Percentiles rank a stretch among this genome's conserved stretches.
These are phyloP conservation scores for Wickerhamiella dianesei DNA, from an alignment of 805 yeast species.

Conservation along the genomic window DNA sequence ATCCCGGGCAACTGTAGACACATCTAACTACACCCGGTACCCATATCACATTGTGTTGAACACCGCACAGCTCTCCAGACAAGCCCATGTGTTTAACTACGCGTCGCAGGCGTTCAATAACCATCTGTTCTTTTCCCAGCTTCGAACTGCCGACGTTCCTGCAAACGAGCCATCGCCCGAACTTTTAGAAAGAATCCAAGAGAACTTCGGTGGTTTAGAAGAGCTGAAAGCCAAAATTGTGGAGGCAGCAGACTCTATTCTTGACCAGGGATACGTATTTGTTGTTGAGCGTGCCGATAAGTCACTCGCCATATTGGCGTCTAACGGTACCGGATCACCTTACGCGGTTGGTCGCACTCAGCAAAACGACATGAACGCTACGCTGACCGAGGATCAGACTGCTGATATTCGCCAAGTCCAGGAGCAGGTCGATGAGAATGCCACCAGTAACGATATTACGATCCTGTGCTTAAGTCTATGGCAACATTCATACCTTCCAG, in stretches of 20 bases:
- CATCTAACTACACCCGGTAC: conserved; percentile 59
- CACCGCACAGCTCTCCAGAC: conserved; percentile 52
- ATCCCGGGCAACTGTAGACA: conserved; percentile 57
- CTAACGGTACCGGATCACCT: conserved; percentile 86
- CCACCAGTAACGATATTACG: conserved; percentile 36
- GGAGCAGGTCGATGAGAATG: conserved; percentile 24
- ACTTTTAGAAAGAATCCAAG: conserved; percentile 32
- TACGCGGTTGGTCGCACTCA: conserved; percentile 49
- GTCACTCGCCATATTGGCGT: conserved; percentile 53
- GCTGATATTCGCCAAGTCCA: conserved; percentile 33
- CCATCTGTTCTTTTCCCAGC: conserved; percentile 54
- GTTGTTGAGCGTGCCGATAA: conserved; percentile 46
- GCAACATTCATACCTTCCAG: conserved; percentile 79
- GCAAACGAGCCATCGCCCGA: conserved; percentile 13
- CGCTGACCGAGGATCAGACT: conserved; percentile 42
- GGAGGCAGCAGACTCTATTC: conserved; percentile 53
- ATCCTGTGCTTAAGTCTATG: conserved; percentile 68
- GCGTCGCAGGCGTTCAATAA: conserved; percentile 90
- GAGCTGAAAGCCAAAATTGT: conserved; percentile 63
- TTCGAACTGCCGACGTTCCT: conserved; percentile 33
- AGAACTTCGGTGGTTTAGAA: conserved; percentile 60
- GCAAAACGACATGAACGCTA: conserved; percentile 60
- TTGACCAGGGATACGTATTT: conserved; percentile 91
- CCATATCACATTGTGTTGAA: conserved; percentile 54
- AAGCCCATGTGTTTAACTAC: conserved; percentile 62